A percentile compares a stretch with the other conserved stretches of the same genome.
Conservation (phyloP, 75 land plant species). For the Sequoiadendron giganteum region DNA sequence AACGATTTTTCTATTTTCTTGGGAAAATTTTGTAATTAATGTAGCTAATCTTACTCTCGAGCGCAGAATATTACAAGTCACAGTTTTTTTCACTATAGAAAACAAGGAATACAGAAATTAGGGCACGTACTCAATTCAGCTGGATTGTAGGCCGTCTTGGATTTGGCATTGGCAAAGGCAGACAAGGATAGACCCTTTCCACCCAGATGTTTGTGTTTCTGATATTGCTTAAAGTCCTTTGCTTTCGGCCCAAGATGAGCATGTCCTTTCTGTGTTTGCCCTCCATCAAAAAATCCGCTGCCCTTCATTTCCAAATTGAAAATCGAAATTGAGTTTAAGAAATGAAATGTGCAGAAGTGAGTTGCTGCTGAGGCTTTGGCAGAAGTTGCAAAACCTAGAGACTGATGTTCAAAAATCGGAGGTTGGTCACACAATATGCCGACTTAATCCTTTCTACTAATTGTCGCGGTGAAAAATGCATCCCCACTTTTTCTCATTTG, state of each 20-base stretch:
- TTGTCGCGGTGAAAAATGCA: too few species aligned
- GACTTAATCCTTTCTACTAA: too few species aligned
- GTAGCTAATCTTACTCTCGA: not conserved
- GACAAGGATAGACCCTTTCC: constrained; percentile 47
- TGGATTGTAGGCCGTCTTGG: constrained; percentile 38
- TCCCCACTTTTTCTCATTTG: too few species aligned
- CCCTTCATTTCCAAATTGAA: not conserved
- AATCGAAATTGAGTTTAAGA: not conserved
- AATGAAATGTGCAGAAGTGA: not conserved
- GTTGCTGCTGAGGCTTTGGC: too few species aligned
- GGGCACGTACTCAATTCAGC: constrained; percentile 32
- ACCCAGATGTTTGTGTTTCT: constrained; percentile 10
- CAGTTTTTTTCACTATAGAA: not conserved
- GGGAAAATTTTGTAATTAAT: not conserved
- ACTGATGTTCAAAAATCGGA: too few species aligned
- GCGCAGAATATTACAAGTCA: not conserved
- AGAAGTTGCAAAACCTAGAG: too few species aligned
- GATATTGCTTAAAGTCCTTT: not conserved
- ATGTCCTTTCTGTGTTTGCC: not conserved
- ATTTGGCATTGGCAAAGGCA: constrained; percentile 50
- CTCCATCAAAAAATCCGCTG: not conserved
- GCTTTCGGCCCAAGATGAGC: not conserved
- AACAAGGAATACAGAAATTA: not conserved
- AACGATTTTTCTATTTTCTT: not conserved
- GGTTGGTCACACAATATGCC: too few species aligned